These are phyloP conservation scores for Austroboletus rostrupii DNA, from an alignment of 1,284 basidiomycete species.

Conservation along the genomic window DNA sequence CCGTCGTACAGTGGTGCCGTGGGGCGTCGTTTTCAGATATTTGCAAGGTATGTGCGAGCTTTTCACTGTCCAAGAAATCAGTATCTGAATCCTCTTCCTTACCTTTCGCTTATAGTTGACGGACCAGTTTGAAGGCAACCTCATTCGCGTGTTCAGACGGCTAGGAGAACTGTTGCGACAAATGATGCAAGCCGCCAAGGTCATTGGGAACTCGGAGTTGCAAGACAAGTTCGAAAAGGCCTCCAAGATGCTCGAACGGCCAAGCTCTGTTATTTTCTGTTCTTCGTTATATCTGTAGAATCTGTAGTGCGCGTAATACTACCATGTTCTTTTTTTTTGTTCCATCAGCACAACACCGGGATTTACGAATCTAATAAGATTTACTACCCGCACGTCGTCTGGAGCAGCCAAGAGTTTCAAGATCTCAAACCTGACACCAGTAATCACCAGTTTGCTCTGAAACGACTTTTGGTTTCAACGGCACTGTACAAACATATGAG, in stretches of 20 bases:
- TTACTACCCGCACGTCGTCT: too few relatives aligned
- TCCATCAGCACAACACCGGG: too few relatives aligned
- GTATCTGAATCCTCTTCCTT: not conserved
- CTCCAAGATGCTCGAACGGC: conserved; percentile 86
- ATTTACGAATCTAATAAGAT: too few relatives aligned
- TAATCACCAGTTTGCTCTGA: too few relatives aligned
- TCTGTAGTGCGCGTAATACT: too few relatives aligned
- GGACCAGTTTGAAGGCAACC: conserved; percentile 93
- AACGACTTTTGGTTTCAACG: too few relatives aligned
- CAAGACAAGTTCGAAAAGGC: conserved; percentile 88
- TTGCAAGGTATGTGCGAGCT: conserved; percentile 63
- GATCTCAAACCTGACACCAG: too few relatives aligned
- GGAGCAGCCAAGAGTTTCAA: too few relatives aligned
- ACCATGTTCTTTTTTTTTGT: too few relatives aligned
- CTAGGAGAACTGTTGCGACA: conserved; percentile 93
- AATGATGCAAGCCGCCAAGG: conserved; percentile 92
- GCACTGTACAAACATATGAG: too few relatives aligned
- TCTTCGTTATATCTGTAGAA: conserved; percentile 66
- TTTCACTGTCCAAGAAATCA: not conserved
- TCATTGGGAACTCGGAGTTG: conserved; percentile 92
- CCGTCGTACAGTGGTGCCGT: conserved; percentile 95
- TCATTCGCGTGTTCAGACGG: conserved; percentile 92
- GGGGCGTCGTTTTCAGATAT: conserved; percentile 96
- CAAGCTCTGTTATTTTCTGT: conserved; percentile 92
- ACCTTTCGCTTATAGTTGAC: conserved; percentile 59